Conservation (phyloP, 2,329 filamentous ascomycete genomes). For the Lachnellula hyalina region DNA sequence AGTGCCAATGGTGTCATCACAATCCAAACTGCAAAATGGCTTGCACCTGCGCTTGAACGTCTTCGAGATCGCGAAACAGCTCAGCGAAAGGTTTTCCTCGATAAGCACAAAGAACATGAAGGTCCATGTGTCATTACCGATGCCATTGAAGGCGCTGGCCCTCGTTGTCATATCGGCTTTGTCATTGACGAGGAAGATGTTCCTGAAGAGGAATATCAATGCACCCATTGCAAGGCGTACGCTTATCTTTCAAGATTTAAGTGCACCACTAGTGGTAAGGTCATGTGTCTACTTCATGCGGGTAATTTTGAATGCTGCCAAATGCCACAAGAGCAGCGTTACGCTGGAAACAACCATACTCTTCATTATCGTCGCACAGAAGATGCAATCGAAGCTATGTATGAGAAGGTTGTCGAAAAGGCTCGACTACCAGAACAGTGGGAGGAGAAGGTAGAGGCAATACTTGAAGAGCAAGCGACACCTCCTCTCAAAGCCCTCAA, state of each 20-base stretch:
- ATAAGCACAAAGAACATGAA: slow-evolving; percentile 53
- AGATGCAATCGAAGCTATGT: slow-evolving; percentile 59
- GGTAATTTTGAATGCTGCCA: slow-evolving; percentile 79
- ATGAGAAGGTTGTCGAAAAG: slow-evolving; percentile 79
- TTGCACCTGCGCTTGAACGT: slow-evolving; percentile 78
- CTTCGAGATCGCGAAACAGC: slow-evolving; percentile 68
- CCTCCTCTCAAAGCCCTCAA: slow-evolving; percentile 84
- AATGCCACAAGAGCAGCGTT: slow-evolving; percentile 58
- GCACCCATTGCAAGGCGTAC: slow-evolving; percentile 86
- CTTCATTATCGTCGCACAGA: slow-evolving; percentile 74
- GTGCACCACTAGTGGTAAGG: slow-evolving; percentile 75
- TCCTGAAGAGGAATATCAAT: slow-evolving; percentile 88
- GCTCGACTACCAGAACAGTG: slow-evolving; percentile 80
- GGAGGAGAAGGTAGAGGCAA: slow-evolving; percentile 82
- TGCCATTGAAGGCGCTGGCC: slow-evolving; percentile 23
- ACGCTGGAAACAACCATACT: slow-evolving; percentile 63
- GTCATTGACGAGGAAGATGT: slow-evolving; percentile 68
- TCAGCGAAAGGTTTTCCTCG: slow-evolving; percentile 63
- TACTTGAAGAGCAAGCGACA: slow-evolving; percentile 76
- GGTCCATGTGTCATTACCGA: slow-evolving; percentile 30
- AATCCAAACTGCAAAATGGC: slow-evolving; percentile 92
- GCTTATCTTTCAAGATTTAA: slow-evolving; percentile 86
- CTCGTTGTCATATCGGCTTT: slow-evolving; percentile 54
- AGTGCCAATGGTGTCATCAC: slow-evolving; percentile 46
- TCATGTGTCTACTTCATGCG: slow-evolving; percentile 77